Evolutionary conservation across 108 stramenopile genomes (phyloP).

Genomic region (Hondaea fermentalgiana): DNA sequence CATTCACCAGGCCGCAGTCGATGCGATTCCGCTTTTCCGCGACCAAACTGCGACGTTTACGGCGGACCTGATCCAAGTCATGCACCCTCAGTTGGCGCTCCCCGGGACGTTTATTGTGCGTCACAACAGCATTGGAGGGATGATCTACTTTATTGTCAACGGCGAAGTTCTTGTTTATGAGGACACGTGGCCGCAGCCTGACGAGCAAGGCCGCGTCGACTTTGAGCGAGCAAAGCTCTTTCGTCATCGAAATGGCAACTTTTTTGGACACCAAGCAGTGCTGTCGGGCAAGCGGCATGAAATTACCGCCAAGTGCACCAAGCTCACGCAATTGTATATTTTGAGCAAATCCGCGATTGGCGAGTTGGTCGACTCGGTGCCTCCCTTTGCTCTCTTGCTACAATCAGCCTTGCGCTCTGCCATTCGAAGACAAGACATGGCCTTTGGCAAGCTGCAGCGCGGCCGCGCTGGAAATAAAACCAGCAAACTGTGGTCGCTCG

Average conservation of each 20-base stretch:
- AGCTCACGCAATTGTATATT: not conserved
- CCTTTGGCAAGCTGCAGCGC: not conserved
- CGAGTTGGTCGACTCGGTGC: not conserved
- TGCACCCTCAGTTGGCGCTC: conserved; percentile 22
- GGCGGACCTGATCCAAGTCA: conserved; percentile 28
- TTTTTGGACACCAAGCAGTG: conserved; percentile 30
- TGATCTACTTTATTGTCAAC: conserved; percentile 30
- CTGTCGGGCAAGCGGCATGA: not conserved
- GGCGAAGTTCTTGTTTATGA: conserved; percentile 28
- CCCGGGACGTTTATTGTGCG: conserved; percentile 24
- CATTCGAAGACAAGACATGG: not conserved
- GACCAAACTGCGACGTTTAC: conserved; percentile 21
- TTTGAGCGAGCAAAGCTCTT: conserved; percentile 12
- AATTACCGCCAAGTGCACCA: not conserved
- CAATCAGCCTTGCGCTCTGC: not conserved
- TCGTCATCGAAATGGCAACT: conserved; percentile 3
- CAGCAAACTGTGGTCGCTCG: not conserved
- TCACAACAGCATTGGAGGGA: conserved; percentile 19
- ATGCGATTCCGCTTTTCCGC: conserved; percentile 31
- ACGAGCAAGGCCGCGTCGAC: not conserved
- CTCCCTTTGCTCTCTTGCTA: not conserved
- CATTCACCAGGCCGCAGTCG: conserved; percentile 28
- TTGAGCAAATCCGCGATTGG: not conserved
- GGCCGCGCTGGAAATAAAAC: not conserved
- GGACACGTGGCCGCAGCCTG: conserved; percentile 25